Conservation (phyloP, 2,329 filamentous ascomycete species). For the Fusarium sp. region DNA sequence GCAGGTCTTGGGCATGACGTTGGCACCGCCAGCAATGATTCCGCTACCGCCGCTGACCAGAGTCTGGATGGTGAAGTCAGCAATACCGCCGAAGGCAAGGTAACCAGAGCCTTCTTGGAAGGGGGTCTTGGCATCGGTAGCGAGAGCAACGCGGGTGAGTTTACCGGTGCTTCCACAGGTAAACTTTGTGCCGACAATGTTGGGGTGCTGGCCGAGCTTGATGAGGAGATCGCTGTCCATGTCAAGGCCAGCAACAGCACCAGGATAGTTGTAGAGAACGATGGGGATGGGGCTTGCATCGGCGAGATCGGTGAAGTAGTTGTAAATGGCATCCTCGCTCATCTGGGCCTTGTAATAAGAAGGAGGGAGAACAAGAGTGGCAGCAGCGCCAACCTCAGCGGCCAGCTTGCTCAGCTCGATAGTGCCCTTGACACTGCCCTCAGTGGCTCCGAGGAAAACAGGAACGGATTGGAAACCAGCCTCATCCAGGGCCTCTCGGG, state of each 20-base stretch:
- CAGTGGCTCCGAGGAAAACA: constrained; percentile 83
- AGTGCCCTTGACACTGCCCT: constrained; percentile 84
- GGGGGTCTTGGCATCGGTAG: constrained; percentile 75
- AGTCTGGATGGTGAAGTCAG: constrained; percentile 87
- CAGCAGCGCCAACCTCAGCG: constrained; percentile 77
- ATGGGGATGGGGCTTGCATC: constrained; percentile 80
- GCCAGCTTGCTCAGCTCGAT: constrained; percentile 76
- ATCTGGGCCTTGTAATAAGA: constrained; percentile 84
- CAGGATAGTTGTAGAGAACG: constrained; percentile 91
- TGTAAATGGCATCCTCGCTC: constrained; percentile 76
- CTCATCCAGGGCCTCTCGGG: constrained; percentile 81
- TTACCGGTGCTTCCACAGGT: constrained; percentile 92
- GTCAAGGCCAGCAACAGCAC: constrained; percentile 85
- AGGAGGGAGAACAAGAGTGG: constrained; percentile 80
- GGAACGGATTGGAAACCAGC: constrained; percentile 80
- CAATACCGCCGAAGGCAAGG: constrained; percentile 88
- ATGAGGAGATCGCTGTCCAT: constrained; percentile 91
- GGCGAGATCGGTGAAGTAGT: constrained; percentile 79
- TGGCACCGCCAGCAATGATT: constrained; percentile 86
- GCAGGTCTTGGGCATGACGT: constrained; percentile 85
- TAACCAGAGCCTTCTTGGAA: constrained; percentile 69
- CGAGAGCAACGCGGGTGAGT: constrained; percentile 81
- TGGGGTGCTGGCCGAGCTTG: constrained; percentile 79
- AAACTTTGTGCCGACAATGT: constrained; percentile 90
- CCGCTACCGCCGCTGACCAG: constrained; percentile 81